phyloP scores from a whole-genome alignment of 345 rosid genomes.

The Psidium guajava region DNA sequence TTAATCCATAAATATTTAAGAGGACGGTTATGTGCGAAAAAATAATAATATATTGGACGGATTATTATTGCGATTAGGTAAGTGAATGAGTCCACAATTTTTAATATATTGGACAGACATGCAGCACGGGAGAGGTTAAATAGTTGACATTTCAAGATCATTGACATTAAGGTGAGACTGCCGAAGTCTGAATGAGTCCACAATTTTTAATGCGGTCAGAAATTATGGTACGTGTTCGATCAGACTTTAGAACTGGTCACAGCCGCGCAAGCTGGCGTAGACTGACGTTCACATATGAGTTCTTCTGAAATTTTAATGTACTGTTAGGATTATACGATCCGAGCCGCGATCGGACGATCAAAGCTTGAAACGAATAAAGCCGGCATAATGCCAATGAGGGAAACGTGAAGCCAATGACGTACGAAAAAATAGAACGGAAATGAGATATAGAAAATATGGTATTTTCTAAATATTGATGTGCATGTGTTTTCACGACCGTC shows the following conservation, averaged over 20 bases:
- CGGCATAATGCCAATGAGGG: neutral
- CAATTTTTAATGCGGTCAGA: neutral
- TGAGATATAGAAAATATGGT: neutral
- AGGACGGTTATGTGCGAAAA: neutral
- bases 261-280: neutral
- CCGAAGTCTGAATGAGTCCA: neutral
- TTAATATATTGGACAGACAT: no score
- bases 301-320: neutral
- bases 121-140: neutral
- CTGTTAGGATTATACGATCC: neutral
- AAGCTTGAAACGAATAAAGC: neutral
- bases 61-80: neutral
- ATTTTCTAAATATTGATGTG: neutral
- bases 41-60: neutral
- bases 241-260: neutral
- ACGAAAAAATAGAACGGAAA: neutral
- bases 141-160: neutral
- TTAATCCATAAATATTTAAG: neutral
- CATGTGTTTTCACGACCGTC: neutral
- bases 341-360: neutral
- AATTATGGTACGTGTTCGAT: neutral
- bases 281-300: neutral
- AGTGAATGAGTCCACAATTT: no score
- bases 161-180: neutral
- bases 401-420: neutral